Evolutionary conservation across 2,329 filamentous ascomycete genomes (phyloP).

Genomic region (Cladosporium sp.): DNA sequence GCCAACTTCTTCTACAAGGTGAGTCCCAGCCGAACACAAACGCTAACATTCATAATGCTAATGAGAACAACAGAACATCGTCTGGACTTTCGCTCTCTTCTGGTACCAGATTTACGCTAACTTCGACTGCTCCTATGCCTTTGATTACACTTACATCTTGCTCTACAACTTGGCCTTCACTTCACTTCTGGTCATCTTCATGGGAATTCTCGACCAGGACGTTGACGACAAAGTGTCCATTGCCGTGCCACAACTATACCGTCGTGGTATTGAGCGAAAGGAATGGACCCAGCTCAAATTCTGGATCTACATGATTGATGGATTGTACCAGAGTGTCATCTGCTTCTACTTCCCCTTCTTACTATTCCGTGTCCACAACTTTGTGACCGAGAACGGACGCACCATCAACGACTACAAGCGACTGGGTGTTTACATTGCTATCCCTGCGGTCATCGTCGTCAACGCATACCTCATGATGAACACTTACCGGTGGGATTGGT

Average conservation of each 20-base stretch:
- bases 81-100: constrained; percentile 95
- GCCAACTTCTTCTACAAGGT: constrained; percentile 99
- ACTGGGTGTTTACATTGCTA: constrained; percentile 82
- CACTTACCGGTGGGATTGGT: constrained; percentile 97
- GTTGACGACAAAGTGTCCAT: constrained; percentile 91
- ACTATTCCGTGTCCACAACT: constrained; percentile 65
- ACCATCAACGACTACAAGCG: constrained; percentile 74
- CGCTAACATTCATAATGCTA: neutral
- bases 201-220: constrained; percentile 96
- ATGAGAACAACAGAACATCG: constrained; percentile 64
- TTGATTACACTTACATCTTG: constrained; percentile 96
- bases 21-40: constrained; percentile 21
- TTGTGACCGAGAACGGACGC: constrained; percentile 67
- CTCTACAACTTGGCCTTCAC: constrained; percentile 97
- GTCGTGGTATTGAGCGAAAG: constrained; percentile 87
- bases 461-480: constrained; percentile 95
- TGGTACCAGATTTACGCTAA: constrained; percentile 96
- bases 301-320: constrained; percentile 95
- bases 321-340: constrained; percentile 89
- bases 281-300: constrained; percentile 98
- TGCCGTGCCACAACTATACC: constrained; percentile 91
- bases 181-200: constrained; percentile 87
- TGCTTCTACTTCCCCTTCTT: constrained; percentile 91
- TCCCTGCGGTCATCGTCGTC: constrained; percentile 79
- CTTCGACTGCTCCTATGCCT: constrained; percentile 94